Evolutionary conservation across 148 eudicot species (phyloP).

Genomic region (Silene uniflora): DNA sequence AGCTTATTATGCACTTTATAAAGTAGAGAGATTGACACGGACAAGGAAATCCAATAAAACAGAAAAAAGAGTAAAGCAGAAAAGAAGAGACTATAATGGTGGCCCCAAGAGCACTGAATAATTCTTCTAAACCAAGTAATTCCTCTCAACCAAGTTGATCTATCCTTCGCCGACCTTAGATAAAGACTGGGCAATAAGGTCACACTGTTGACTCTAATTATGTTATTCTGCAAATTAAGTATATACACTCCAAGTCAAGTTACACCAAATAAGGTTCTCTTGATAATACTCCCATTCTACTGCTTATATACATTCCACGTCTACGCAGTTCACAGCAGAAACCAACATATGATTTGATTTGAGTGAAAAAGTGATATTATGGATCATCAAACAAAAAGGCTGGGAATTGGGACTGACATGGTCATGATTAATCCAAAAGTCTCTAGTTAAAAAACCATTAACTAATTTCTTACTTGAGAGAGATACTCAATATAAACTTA

Average conservation of each 20-base stretch:
- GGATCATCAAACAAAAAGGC: background rate
- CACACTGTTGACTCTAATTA: no score
- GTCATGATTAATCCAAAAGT: background rate
- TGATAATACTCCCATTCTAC: no score
- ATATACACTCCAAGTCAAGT: background rate
- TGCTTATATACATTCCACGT: no score
- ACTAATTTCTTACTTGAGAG: background rate
- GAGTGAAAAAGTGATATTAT: background rate
- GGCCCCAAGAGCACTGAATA: slow-evolving; percentile 8
- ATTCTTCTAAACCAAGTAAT: slow-evolving; percentile 22
- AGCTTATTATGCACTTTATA: slow-evolving; percentile 11
- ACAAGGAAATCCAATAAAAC: slow-evolving; percentile 9
- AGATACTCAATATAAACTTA: no score
- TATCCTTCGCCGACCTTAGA: background rate
- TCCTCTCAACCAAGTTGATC: slow-evolving; percentile 6
- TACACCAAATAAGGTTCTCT: background rate
- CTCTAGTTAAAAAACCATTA: background rate
- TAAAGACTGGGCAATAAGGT: background rate
- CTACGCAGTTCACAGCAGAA: no score
- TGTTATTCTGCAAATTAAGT: background rate
- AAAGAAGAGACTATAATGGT: slow-evolving; percentile 4
- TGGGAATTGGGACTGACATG: background rate
- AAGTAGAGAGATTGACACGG: slow-evolving; percentile 17
- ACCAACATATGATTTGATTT: no score
- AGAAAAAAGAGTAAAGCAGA: slow-evolving; percentile 9